Percentiles rank a stretch among this genome's conserved stretches.
Conservation (phyloP, 1,139 yeast genomes). For the Taphrina sp. region DNA sequence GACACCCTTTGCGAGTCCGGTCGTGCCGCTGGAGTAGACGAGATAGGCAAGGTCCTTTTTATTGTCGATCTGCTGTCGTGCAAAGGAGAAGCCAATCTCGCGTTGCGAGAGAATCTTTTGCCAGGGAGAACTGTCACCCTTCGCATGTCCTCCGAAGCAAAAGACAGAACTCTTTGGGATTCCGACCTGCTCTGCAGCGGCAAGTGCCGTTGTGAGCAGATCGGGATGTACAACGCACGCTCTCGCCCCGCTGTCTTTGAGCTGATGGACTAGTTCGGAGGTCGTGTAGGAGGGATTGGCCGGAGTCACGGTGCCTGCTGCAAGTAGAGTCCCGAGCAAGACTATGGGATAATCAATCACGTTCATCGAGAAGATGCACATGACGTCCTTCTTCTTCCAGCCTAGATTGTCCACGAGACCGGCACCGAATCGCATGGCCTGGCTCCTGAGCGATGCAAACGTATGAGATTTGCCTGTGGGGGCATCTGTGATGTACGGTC, state of each 20-base stretch:
- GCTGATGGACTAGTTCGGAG: slow-evolving; percentile 45
- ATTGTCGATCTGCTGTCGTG: slow-evolving; percentile 32
- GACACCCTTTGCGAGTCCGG: slow-evolving; percentile 62
- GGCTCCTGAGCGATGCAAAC: slow-evolving; percentile 5
- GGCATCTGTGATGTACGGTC: slow-evolving; percentile 28
- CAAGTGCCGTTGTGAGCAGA: slow-evolving; percentile 38
- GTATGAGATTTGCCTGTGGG: slow-evolving; percentile 15
- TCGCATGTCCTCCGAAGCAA: slow-evolving; percentile 22
- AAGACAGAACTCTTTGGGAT: slow-evolving; percentile 19
- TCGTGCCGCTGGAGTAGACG: slow-evolving; percentile 71
- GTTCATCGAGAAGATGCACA: slow-evolving; percentile 43
- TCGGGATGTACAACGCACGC: slow-evolving; percentile 40
- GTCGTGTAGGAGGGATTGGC: slow-evolving; percentile 44
- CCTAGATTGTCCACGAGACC: slow-evolving; percentile 39
- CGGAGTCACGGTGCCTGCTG: slow-evolving; percentile 46
- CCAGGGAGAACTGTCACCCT: slow-evolving; percentile 38
- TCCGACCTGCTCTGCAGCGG: slow-evolving; percentile 40
- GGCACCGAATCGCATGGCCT: slow-evolving; percentile 23
- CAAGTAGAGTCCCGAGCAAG: slow-evolving; percentile 43
- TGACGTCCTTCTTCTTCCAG: slow-evolving; percentile 42
- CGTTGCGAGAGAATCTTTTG: slow-evolving; percentile 31
- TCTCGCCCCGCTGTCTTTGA: slow-evolving; percentile 41
- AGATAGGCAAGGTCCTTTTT: slow-evolving; percentile 43
- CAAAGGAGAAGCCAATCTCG: slow-evolving; percentile 37
- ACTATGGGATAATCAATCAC: slow-evolving; percentile 41